These are phyloP conservation scores for Ploettnerulaceae sp. DNA, from an alignment of 2,329 filamentous ascomycete species.

Conservation along the genomic window DNA sequence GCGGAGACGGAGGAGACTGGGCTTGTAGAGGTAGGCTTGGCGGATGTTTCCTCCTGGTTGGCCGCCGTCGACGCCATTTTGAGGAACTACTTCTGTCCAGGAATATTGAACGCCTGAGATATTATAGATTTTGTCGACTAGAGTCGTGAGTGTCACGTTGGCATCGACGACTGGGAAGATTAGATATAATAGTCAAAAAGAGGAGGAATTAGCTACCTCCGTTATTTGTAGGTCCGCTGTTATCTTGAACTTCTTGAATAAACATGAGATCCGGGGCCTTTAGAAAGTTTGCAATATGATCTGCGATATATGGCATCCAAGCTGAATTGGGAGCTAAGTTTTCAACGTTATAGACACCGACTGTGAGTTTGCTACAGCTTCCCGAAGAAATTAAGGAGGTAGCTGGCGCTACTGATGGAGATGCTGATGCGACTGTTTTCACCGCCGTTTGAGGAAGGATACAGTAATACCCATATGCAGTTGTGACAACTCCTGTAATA, in stretches of 20 bases:
- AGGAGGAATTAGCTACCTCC: conserved; percentile 33
- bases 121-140: conserved; percentile 48
- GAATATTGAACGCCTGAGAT: conserved; percentile 50
- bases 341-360: conserved; percentile 66
- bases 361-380: conserved; percentile 55
- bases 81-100: conserved; percentile 55
- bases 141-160: conserved; percentile 53
- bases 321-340: conserved; percentile 55
- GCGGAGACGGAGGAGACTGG: conserved; percentile 53
- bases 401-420: conserved; percentile 44
- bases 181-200: neutral
- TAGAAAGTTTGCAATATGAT: conserved; percentile 61
- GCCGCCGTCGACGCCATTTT: conserved; percentile 59
- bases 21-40: conserved; percentile 63
- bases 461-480: conserved; percentile 64
- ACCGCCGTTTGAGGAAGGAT: conserved; percentile 36
- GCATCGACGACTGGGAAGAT: conserved; percentile 40
- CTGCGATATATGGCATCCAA: conserved; percentile 54
- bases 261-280: conserved; percentile 61
- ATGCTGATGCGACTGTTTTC: neutral
- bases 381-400: conserved; percentile 50
- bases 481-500: conserved; percentile 63
- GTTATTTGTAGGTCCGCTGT: conserved; percentile 56
- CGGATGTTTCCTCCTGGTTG: conserved; percentile 69
- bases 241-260: conserved; percentile 67